Evolutionary conservation across 2,329 filamentous ascomycete genomes (phyloP).

Genomic region (Cladorrhinum sp.): DNA sequence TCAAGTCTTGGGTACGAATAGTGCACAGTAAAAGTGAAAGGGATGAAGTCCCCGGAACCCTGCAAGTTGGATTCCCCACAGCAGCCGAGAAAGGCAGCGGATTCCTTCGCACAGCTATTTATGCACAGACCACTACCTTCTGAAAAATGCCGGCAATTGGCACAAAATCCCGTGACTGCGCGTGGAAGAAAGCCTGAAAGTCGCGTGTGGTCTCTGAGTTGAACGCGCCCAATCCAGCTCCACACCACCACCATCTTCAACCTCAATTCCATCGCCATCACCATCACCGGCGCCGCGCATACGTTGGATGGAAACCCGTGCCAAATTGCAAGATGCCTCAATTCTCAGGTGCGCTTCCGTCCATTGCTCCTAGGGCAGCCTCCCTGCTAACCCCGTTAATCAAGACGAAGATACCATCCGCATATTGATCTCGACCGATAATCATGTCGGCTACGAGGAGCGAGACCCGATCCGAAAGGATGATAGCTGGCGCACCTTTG

Average conservation of each 20-base stretch:
- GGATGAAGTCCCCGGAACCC: not conserved
- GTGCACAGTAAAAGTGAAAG: not conserved
- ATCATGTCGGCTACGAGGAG: conserved; percentile 96
- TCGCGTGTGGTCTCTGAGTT: not conserved
- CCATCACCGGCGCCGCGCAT: not conserved
- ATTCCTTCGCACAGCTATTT: no score
- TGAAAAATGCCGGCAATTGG: no score
- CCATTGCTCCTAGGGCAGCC: no score
- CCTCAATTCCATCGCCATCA: no score
- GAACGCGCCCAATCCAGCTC: not conserved
- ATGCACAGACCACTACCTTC: not conserved
- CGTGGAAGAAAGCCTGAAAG: not conserved
- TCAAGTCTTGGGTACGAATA: no score
- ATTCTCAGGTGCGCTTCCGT: conserved; percentile 24
- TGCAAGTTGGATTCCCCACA: not conserved
- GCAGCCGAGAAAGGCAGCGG: not conserved
- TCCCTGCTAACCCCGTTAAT: no score
- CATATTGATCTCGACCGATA: conserved; percentile 91
- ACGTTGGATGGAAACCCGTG: not conserved
- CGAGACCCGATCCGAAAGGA: conserved; percentile 91
- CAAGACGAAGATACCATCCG: conserved; percentile 83
- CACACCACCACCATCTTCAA: not conserved
- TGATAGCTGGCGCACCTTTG: conserved; percentile 94
- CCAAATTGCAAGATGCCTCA: conserved; percentile 26
- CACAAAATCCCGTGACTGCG: not conserved